Evolutionary conservation across 1,139 yeast species (phyloP), one percentile per base, ranked within the genome.

Genomic region (Yamadazyma triangularis): DNA sequence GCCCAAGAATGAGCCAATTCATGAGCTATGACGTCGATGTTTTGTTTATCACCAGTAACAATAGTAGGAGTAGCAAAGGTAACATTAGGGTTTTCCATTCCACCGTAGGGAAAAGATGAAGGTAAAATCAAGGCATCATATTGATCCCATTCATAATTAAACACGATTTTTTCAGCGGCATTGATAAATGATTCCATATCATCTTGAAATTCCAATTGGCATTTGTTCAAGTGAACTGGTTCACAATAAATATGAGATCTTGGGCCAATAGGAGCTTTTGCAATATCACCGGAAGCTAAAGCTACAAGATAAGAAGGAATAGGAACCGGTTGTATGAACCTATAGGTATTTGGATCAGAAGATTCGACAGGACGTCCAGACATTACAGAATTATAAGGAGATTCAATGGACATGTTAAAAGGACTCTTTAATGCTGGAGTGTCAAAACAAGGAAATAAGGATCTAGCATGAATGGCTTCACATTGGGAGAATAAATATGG

Each of bases 1-100:
- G 87, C 74, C 95, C 95, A 87, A 22, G 94, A 82, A 56, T 87
- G 96, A 3, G 95, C 93, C 47, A 87, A 70, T 56, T 87, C 96
- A 58, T 87, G 96, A 1, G 95, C 95, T 54, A 87, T 78, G 23
- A 87, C 95, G 44, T 82, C 87, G 18, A 87, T 88, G 46, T 87
- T 86, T 36, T 86, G 80, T 38, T 93, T 70, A 58, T 88, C 96
- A 28, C 91, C 89, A 19, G 91, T 77, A 28, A 88, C 77, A 45
- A 88, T 68, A 1, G 96, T 87, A 27, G 96, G 95, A 0, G 96
- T 88, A 24, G 89, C 91, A 57, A 86, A 86, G 2, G 95, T 87
- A 56, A 86, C 77, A 55, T 86, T 86, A 33, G 95, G 95, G 52
- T 86, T 85, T 60, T 88, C 96, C 96, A 88, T 88, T 33, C 96